These are phyloP conservation scores for Dactylellina haptotyla DNA, from an alignment of 2,329 filamentous ascomycete species.

Conservation along the genomic window DNA sequence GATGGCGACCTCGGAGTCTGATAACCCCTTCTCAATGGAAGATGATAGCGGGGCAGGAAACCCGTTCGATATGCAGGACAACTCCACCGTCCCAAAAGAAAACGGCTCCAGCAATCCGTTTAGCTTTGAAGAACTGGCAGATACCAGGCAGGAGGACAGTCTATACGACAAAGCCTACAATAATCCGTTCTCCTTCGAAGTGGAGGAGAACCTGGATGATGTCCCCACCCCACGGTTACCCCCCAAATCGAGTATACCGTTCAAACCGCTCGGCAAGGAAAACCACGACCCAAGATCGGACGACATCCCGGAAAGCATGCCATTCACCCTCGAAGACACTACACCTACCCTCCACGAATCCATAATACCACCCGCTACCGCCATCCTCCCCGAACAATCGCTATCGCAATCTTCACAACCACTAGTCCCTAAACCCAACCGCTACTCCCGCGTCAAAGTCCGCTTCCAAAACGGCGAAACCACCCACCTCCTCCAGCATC, in stretches of 20 bases:
- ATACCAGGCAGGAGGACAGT: slow-evolving; percentile 17
- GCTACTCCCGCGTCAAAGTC: slow-evolving; percentile 30
- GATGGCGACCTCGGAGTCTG: slow-evolving; percentile 22
- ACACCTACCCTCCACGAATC: not conserved
- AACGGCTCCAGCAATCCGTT: slow-evolving; percentile 13
- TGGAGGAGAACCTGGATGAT: slow-evolving; percentile 40
- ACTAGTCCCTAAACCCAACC: slow-evolving; percentile 28
- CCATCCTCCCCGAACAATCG: not conserved
- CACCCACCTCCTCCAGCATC: slow-evolving; percentile 41
- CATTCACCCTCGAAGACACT: slow-evolving; percentile 40
- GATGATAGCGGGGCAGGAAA: slow-evolving; percentile 26
- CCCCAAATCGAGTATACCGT: slow-evolving; percentile 3
- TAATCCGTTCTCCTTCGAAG: slow-evolving; percentile 37
- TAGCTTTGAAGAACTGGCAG: not conserved
- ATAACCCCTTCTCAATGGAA: slow-evolving; percentile 39
- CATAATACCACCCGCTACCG: not conserved
- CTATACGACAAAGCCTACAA: slow-evolving; percentile 39
- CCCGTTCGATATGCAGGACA: slow-evolving; percentile 36
- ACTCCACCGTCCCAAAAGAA: not conserved
- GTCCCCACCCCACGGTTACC: slow-evolving; percentile 26
- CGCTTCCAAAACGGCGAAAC: slow-evolving; percentile 30
- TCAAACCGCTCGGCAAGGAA: slow-evolving; percentile 37
- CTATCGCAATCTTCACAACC: not conserved
- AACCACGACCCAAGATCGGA: slow-evolving; percentile 27
- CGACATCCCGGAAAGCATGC: slow-evolving; percentile 6